Evolutionary conservation across 345 rosid species (phyloP).

Genomic region (Schrenkiella parvula): DNA sequence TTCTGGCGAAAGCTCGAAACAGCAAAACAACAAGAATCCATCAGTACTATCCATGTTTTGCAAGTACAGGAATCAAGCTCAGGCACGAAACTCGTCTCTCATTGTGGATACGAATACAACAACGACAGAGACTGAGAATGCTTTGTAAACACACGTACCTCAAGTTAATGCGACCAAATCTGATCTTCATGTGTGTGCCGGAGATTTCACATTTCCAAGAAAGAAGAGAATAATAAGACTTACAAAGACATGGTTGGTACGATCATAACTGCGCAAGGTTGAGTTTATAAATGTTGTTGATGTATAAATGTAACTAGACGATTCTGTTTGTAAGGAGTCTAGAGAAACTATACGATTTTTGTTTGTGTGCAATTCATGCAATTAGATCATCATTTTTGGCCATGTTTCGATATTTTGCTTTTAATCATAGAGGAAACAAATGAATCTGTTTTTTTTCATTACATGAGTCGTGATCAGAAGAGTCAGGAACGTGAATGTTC

Average conservation of each 20-base stretch:
- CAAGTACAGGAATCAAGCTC: slow-evolving; percentile 40
- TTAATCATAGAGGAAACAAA: not conserved
- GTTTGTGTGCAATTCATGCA: not conserved
- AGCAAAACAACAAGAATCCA: slow-evolving; percentile 11
- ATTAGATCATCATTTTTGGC: not conserved
- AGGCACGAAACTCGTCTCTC: slow-evolving; percentile 3
- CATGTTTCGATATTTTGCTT: not conserved
- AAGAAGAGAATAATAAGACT: not conserved
- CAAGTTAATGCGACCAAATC: not conserved
- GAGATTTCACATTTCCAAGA: not conserved
- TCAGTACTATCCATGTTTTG: slow-evolving; percentile 52
- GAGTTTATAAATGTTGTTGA: not conserved
- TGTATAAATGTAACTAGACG: not conserved
- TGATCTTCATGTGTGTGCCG: not conserved
- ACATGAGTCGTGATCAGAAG: too few species aligned
- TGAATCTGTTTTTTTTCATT: not conserved
- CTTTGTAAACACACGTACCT: not conserved
- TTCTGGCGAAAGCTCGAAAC: slow-evolving; percentile 20
- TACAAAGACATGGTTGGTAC: not conserved
- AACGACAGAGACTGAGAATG: not conserved
- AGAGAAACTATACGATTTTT: not conserved
- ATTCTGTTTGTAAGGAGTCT: slow-evolving; percentile 9
- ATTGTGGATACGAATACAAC: not conserved
- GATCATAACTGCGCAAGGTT: not conserved
- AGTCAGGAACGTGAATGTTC: too few species aligned